Percentiles rank a stretch among this genome's conserved stretches.
These are phyloP conservation scores for Melaleuca quinquenervia DNA, from an alignment of 345 rosid species.

Conservation along the genomic window DNA sequence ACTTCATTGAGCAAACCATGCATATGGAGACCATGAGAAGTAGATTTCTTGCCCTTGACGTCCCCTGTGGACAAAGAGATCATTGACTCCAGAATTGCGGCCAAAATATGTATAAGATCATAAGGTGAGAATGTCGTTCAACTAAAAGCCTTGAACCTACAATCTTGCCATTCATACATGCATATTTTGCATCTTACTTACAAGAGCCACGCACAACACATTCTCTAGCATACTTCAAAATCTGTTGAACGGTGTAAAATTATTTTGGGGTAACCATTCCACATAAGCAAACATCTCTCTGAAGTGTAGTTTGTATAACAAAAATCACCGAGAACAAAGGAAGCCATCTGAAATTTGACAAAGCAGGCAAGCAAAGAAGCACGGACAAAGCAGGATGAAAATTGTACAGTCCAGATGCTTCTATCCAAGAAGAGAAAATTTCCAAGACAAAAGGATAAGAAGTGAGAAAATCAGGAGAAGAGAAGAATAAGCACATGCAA, in stretches of 20 bases:
- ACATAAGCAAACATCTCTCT: neutral
- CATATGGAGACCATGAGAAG: slow-evolving; percentile 22
- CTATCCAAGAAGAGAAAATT: neutral
- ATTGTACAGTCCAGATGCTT: neutral
- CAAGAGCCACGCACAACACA: neutral
- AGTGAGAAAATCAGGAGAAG: neutral
- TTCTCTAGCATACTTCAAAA: neutral
- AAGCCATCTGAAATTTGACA: neutral
- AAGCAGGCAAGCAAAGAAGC: neutral
- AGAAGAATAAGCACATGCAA: neutral
- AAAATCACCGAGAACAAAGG: neutral
- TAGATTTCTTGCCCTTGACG: slow-evolving; percentile 28
- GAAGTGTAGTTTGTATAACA: neutral
- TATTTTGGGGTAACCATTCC: neutral
- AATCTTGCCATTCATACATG: neutral
- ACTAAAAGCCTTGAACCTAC: neutral
- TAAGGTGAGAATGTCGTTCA: neutral
- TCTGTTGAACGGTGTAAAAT: neutral
- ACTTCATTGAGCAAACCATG: slow-evolving; percentile 31
- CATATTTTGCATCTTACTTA: neutral
- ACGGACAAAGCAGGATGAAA: neutral
- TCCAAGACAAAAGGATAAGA: neutral
- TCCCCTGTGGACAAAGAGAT: slow-evolving; percentile 34
- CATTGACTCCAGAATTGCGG: neutral
- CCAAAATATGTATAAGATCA: neutral